Conservation (phyloP, 345 rosid genomes). For the Hibiscus syriacus region DNA sequence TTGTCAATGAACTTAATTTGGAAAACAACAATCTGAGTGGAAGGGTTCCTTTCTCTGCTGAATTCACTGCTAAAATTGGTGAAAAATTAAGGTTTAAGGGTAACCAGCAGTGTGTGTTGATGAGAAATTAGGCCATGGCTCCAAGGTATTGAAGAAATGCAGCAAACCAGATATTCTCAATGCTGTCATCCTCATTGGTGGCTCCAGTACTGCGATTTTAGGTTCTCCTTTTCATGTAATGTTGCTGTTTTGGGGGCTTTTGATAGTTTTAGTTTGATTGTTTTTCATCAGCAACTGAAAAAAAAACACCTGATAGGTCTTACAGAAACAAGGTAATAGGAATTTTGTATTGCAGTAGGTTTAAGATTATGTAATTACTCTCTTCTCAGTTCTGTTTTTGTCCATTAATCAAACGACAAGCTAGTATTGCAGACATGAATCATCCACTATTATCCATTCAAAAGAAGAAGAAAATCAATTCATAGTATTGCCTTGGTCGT, state of each 20-base stretch:
- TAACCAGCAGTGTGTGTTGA: slow-evolving; percentile 37
- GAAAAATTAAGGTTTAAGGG: slow-evolving; percentile 46
- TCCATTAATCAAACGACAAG: not conserved
- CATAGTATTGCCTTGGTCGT: not conserved
- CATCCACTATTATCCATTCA: not conserved
- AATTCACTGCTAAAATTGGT: too few relatives aligned
- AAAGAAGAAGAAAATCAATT: not conserved
- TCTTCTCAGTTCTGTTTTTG: not conserved
- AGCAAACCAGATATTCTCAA: slow-evolving; percentile 18
- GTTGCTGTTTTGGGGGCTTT: slow-evolving; percentile 15
- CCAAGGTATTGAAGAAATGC: slow-evolving; percentile 20
- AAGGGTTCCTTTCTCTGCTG: slow-evolving; percentile 39
- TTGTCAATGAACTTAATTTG: slow-evolving; percentile 41
- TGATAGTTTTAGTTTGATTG: slow-evolving; percentile 12
- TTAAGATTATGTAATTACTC: not conserved
- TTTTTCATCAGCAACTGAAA: not conserved
- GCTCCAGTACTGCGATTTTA: slow-evolving; percentile 4
- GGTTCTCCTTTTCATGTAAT: not conserved
- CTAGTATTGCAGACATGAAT: not conserved
- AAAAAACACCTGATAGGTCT: not conserved
- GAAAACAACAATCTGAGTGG: slow-evolving; percentile 66
- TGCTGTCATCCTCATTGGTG: slow-evolving; percentile 13
- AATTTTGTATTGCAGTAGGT: not conserved
- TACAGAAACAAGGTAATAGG: slow-evolving; percentile 11
- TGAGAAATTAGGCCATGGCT: slow-evolving; percentile 4